phyloP scores from a whole-genome alignment of 2,329 filamentous ascomycete genomes.

The Tothia fuscella region DNA sequence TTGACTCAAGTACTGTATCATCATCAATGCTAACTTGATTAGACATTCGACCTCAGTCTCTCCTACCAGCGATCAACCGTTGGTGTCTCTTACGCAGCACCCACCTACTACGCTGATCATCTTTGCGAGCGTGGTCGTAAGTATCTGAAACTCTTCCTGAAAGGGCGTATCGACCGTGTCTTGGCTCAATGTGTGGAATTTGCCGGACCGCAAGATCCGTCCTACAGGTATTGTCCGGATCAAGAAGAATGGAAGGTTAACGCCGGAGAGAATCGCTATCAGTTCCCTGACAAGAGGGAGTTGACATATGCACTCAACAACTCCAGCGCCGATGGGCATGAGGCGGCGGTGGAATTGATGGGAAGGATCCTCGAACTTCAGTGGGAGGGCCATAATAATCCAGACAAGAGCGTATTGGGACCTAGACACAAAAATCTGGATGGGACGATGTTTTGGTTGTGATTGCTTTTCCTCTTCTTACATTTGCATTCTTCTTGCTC shows the following conservation, averaged over 20 bases:
- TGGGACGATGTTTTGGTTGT: slow-evolving; percentile 6
- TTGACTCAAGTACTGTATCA: no score
- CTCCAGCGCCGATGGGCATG: no score
- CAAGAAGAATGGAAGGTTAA: no score
- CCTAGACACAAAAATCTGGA: neutral
- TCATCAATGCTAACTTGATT: no score
- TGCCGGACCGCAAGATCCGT: neutral
- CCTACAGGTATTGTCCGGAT: no score
- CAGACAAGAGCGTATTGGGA: no score
- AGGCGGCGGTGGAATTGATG: no score
- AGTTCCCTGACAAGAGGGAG: no score
- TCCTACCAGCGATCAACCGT: slow-evolving; percentile 21
- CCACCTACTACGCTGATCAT: slow-evolving; percentile 28
- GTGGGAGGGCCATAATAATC: neutral
- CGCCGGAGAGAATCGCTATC: no score
- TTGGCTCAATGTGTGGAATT: neutral
- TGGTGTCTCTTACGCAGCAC: slow-evolving; percentile 24
- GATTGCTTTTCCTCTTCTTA: neutral
- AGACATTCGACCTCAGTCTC: slow-evolving; percentile 24
- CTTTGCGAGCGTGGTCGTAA: slow-evolving; percentile 25
- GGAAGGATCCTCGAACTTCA: no score
- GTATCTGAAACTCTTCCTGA: slow-evolving; percentile 17
- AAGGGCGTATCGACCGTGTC: neutral
- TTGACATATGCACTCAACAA: no score
- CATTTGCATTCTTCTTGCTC: no score